Conservation (phyloP, 306 rosid genomes). For the Begonia peltatifolia region DNA sequence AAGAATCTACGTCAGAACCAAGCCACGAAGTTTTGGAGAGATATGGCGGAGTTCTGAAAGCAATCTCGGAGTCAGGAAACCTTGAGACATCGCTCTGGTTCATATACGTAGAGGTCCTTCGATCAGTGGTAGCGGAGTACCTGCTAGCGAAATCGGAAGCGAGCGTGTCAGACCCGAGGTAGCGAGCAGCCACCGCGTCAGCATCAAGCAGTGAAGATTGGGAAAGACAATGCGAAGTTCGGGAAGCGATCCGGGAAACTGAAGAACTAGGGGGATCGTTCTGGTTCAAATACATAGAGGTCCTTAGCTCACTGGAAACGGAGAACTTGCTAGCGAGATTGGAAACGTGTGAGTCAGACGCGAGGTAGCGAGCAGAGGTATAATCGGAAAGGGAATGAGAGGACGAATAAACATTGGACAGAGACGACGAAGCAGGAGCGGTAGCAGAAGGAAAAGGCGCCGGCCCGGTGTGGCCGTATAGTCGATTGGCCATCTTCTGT, state of each 20-base stretch:
- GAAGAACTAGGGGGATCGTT: slow-evolving; percentile 16
- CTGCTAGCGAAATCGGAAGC: slow-evolving; percentile 9
- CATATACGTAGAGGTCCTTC: slow-evolving; percentile 12
- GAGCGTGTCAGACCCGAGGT: background rate
- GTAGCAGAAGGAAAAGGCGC: slow-evolving; percentile 4
- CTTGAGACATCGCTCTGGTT: slow-evolving; percentile 14
- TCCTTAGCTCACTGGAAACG: background rate
- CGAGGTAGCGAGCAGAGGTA: slow-evolving; percentile 9
- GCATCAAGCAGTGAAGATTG: slow-evolving; percentile 42
- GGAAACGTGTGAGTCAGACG: background rate
- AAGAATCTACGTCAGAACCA: slow-evolving; percentile 16
- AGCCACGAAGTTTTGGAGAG: slow-evolving; percentile 45
- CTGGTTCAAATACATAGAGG: slow-evolving; percentile 13
- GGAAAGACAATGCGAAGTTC: slow-evolving; percentile 30
- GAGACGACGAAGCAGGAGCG: background rate
- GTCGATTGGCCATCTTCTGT: slow-evolving; percentile 20
- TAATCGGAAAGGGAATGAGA: slow-evolving; percentile 12
- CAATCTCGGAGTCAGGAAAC: slow-evolving; percentile 14
- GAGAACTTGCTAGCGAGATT: slow-evolving; percentile 11
- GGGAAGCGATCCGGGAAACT: slow-evolving; percentile 16
- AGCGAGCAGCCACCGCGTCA: slow-evolving; percentile 12
- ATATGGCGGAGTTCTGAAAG: slow-evolving; percentile 27
- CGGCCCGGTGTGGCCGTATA: slow-evolving; percentile 21
- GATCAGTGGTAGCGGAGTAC: slow-evolving; percentile 5
- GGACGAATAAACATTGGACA: slow-evolving; percentile 6